These are phyloP conservation scores for Termitomyces sp. DNA, from an alignment of 768 basidiomycete species.

Conservation along the genomic window DNA sequence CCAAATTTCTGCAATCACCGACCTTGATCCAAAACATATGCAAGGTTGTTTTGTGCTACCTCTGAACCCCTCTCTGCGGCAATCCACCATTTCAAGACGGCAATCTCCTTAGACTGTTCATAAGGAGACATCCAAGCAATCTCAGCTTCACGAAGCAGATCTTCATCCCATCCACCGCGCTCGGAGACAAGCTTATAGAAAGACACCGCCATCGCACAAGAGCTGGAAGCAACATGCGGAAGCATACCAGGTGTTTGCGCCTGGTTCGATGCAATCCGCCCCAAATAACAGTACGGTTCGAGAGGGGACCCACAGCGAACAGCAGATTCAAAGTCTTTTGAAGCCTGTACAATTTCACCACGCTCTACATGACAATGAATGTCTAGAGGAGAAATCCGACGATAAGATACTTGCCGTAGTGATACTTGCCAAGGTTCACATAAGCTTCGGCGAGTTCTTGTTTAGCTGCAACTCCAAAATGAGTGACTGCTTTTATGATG, in stretches of 20 bases:
- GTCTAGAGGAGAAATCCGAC: neutral
- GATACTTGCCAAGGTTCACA: conserved; percentile 82
- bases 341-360: conserved; percentile 65
- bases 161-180: conserved; percentile 83
- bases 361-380: conserved; percentile 44
- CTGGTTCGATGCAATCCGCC: conserved; percentile 68
- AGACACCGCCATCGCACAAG: conserved; percentile 86
- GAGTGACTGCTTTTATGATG: conserved; percentile 51
- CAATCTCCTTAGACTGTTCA: conserved; percentile 72
- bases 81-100: conserved; percentile 93
- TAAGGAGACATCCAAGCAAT: conserved; percentile 65
- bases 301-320: conserved; percentile 86
- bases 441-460: conserved; percentile 92
- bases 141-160: conserved; percentile 80
- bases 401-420: conserved; percentile 45
- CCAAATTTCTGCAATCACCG: conserved; percentile 13
- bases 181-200: conserved; percentile 94
- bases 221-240: conserved; percentile 54
- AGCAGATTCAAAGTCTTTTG: conserved; percentile 78
- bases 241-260: conserved; percentile 42
- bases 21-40: conserved; percentile 92
- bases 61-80: conserved; percentile 92
- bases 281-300: conserved; percentile 93
- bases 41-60: conserved; percentile 92
- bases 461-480: conserved; percentile 78